Percentiles rank a stretch among this genome's conserved stretches.
phyloP scores from a whole-genome alignment of 2,329 filamentous ascomycete genomes.

The Zasmidium cellare region DNA sequence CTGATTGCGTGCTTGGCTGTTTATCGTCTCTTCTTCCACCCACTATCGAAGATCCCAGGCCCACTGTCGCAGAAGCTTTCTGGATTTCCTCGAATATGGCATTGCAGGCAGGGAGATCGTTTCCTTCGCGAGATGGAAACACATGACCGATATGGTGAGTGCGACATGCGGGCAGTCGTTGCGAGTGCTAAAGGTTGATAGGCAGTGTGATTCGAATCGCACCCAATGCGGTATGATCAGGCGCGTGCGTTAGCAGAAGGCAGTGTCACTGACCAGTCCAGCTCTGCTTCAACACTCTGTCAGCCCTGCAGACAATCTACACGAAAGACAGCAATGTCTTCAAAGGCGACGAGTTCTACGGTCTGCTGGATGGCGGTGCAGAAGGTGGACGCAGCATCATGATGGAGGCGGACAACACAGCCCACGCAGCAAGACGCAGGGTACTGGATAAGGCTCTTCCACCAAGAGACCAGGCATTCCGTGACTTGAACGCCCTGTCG shows the following conservation, averaged over 20 bases:
- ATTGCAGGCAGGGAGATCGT: neutral
- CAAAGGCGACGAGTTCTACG: slow-evolving; percentile 2
- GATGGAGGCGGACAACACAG: neutral
- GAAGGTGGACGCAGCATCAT: neutral
- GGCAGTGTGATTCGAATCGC: neutral
- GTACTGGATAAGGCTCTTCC: neutral
- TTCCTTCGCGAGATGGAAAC: neutral
- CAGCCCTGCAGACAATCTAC: neutral
- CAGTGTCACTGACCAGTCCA: no score
- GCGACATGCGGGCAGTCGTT: no score
- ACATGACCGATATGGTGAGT: neutral
- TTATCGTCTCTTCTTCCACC: neutral
- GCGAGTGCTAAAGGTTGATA: no score
- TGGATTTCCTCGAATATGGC: neutral
- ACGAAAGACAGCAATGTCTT: neutral
- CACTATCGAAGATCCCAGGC: neutral
- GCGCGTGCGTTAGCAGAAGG: no score
- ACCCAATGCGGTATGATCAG: neutral
- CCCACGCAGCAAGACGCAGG: neutral
- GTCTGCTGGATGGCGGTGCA: neutral
- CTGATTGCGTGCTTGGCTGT: neutral
- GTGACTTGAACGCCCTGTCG: neutral
- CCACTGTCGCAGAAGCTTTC: neutral
- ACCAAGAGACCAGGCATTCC: neutral
- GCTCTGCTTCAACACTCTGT: neutral